Evolutionary conservation across 768 basidiomycete species (phyloP).

Genomic region (Suillus bovinus): DNA sequence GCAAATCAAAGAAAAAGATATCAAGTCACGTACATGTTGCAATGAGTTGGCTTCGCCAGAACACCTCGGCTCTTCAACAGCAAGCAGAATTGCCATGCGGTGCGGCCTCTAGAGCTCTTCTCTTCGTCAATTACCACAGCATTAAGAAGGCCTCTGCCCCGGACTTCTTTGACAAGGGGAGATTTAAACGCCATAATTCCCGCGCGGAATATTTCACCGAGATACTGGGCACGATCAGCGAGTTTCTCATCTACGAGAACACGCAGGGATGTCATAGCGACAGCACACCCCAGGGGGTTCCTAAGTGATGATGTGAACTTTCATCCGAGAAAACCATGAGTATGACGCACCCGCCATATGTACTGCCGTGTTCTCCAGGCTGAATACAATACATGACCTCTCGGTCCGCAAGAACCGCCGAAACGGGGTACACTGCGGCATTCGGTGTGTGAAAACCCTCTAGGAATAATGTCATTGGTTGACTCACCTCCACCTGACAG

Average conservation of each 20-base stretch:
- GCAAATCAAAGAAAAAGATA: background rate
- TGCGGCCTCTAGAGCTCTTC: constrained; percentile 71
- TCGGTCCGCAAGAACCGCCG: constrained; percentile 87
- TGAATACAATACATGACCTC: constrained; percentile 94
- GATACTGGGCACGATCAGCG: constrained; percentile 69
- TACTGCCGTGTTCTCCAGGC: constrained; percentile 95
- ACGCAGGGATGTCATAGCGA: constrained; percentile 86
- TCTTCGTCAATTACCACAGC: constrained; percentile 91
- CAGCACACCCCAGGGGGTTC: constrained; percentile 96
- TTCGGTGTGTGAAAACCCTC: constrained; percentile 12
- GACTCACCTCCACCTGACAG: constrained; percentile 88
- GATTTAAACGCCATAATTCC: constrained; percentile 59
- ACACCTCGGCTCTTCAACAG: constrained; percentile 89
- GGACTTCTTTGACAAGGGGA: constrained; percentile 75
- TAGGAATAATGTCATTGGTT: constrained; percentile 7
- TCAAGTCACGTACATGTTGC: constrained; percentile 72
- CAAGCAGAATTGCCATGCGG: constrained; percentile 96
- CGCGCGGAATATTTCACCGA: constrained; percentile 82
- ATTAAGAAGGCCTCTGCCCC: constrained; percentile 88
- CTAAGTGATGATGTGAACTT: constrained; percentile 35
- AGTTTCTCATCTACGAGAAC: constrained; percentile 91
- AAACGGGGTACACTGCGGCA: constrained; percentile 86
- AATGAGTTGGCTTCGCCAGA: constrained; percentile 94
- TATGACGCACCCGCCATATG: constrained; percentile 82
- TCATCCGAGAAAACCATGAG: background rate